Conservation (phyloP, 2,329 filamentous ascomycete species). For the Phialemoniopsis sp. region DNA sequence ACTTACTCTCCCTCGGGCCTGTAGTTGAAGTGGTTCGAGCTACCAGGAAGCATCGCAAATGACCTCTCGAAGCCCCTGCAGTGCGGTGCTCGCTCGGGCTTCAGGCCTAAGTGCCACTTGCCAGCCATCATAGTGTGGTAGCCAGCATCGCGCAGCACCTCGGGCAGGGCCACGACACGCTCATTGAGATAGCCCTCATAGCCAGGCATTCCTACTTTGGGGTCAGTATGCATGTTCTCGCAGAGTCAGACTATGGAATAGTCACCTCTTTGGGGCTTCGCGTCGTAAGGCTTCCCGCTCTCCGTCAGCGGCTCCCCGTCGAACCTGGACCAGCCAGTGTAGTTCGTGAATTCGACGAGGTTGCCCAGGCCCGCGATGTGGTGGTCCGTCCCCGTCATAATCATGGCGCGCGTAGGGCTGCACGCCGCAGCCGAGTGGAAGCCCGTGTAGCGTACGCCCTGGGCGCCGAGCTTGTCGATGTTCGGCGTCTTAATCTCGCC, state of each 20-base stretch:
- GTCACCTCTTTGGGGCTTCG: slow-evolving; percentile 12
- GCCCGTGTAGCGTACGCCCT: slow-evolving; percentile 55
- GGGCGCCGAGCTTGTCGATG: slow-evolving; percentile 18
- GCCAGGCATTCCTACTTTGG: slow-evolving; percentile 46
- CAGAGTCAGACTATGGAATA: no score
- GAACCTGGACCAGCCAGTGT: no score
- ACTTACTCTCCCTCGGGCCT: no score
- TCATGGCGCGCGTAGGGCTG: slow-evolving; percentile 61
- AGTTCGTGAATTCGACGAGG: slow-evolving; percentile 38
- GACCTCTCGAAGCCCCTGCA: slow-evolving; percentile 55
- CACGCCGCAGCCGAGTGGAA: slow-evolving; percentile 62
- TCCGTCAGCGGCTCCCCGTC: neutral
- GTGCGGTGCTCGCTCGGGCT: slow-evolving; percentile 30
- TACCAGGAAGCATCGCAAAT: slow-evolving; percentile 57
- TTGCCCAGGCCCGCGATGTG: slow-evolving; percentile 55
- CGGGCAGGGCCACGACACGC: slow-evolving; percentile 51
- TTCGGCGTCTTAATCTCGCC: slow-evolving; percentile 22
- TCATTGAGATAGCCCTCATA: slow-evolving; percentile 63
- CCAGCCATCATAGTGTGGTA: slow-evolving; percentile 58
- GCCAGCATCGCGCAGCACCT: slow-evolving; percentile 52
- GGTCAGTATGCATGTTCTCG: no score
- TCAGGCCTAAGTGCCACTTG: slow-evolving; percentile 61
- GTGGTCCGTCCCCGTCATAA: slow-evolving; percentile 61
- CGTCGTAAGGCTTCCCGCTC: no score
- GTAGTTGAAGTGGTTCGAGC: slow-evolving; percentile 50